Base-by-base conservation (phyloP, 352 stramenopile species). In the Globisporangium nagaii region DNA sequence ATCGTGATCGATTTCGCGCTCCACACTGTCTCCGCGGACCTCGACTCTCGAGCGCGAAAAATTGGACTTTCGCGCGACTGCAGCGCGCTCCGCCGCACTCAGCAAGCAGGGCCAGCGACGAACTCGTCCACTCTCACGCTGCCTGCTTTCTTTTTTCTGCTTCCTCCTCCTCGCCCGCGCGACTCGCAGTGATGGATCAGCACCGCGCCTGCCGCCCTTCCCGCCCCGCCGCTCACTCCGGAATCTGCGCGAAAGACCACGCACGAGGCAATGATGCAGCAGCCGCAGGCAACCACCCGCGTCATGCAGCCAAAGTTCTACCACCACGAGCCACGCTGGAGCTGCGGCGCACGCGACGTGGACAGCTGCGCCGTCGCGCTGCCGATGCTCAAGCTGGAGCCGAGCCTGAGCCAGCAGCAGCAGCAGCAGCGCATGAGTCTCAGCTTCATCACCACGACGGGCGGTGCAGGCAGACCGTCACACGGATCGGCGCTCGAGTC, bases 391-490 rank as follows among this genome's bases (percentile, higher is more conserved):
- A 48, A 48, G n/a, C 11, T 35, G 42, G 15, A 48, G 15, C 42
- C 42, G 17, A 48, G 42, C 22, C 40, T 31, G 40, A 46, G 22
- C 10, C 62, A 25, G 61, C 47, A 43, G 57, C 63, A 17, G 47
- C 63, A 11, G 17, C 54, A 49, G 13, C 54, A 74, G 31, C 68
- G 65, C 48, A 87, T 87, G 76, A 77, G 69, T 36, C 65, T 87
- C 27, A 76, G 71, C 57, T 87, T 87, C 55, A 87, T 87, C 55
- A 65, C 75, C 2, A 78, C 84, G 53, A 60, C 63, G 0, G 31
- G 40, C 47, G 6, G 43, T 35, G 35, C 28, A 60, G 17, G 30
- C 36, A 13, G 43, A 40, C 20, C 42, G 17, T 4, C 24, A 34
- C n/a, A n/a, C n/a, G n/a, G n/a, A n/a, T n/a, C n/a, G n/a, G n/a